These are phyloP conservation scores for Aureococcus anophagefferens DNA, from an alignment of 108 stramenopile genomes.

Conservation along the genomic window DNA sequence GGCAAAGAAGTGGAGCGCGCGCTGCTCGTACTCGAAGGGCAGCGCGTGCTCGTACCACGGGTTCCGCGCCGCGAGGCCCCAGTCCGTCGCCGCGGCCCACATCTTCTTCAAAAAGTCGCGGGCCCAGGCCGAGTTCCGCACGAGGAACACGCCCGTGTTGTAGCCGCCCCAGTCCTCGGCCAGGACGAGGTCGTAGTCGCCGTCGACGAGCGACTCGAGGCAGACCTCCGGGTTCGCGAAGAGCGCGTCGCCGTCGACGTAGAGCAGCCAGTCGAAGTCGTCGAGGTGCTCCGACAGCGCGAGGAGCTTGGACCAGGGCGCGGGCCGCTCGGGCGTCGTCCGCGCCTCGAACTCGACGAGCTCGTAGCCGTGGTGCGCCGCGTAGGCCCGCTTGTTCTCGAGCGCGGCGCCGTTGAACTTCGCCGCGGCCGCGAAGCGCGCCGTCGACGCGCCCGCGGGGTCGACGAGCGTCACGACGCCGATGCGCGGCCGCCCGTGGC, in stretches of 20 bases:
- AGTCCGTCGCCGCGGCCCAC: constrained; percentile 23
- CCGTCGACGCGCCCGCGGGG: background rate
- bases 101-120: constrained; percentile 18
- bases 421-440: background rate
- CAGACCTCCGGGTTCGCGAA: constrained; percentile 24
- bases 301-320: constrained; percentile 34
- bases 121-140: constrained; percentile 21
- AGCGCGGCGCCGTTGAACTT: background rate
- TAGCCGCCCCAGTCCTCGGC: constrained; percentile 34
- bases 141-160: constrained; percentile 29
- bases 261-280: constrained; percentile 27
- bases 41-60: constrained; percentile 18
- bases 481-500: too few species aligned
- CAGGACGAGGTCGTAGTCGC: constrained; percentile 24
- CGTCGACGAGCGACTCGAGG: constrained; percentile 25
- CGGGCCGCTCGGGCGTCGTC: constrained; percentile 17
- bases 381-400: constrained; percentile 23
- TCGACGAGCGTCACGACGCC: too few species aligned
- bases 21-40: constrained; percentile 27
- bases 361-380: constrained; percentile 23
- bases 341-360: constrained; percentile 11
- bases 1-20: constrained; percentile 34
- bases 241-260: constrained; percentile 36
- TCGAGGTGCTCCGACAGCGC: constrained; percentile 17
- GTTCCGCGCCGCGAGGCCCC: background rate